Evolutionary conservation across 345 rosid genomes (phyloP), one percentile per base, ranked within the genome.

Genomic region (Moricandia moricandioides): DNA sequence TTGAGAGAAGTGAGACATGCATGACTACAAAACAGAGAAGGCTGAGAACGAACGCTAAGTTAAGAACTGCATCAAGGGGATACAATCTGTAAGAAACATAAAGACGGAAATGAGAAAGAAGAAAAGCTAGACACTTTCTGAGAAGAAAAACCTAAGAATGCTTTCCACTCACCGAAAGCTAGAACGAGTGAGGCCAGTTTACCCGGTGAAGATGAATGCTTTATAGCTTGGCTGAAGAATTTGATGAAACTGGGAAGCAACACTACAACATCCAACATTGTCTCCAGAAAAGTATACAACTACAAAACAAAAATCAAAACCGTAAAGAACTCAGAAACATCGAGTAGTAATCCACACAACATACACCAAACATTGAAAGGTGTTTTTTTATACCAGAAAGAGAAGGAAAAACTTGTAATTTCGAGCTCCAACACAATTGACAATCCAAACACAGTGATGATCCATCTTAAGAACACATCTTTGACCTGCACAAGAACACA

Each of bases 401-500:
- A 91, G 97, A 82, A 94, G 93, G 75, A 94, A 94, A 75, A 84
- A 88, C 83, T 94, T 94, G 87, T 91, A 94, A 85, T 91, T 91
- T 18, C 91, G 72, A 0, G 90, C 96, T 75, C 97, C 97, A 67
- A 94, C 94, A 74, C 99, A 94, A 77, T 94, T 91, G 7, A 91
- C 99, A 63, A 94, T 93, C 99, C 97, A 94, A 62, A 94, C 86
- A 78, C 97, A 91, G 58, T 94, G 97, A 81, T 94, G 97, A 80
- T 91, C 99, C 99, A 91, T 91, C 95, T 94, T 94, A 37, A 94
- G 93, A 69, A 91, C 91, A 71, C 99, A 94, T 85, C 96, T 89
- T 83, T 83, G 92, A 82, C 98, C 95, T 94, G 70, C 78, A 57
- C 10, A 82, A 66, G 51, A 34, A 73, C 24, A 67, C 56, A 62